These are phyloP conservation scores for Pseudocercospora musae DNA, from an alignment of 2,329 filamentous ascomycete genomes.

Conservation along the genomic window DNA sequence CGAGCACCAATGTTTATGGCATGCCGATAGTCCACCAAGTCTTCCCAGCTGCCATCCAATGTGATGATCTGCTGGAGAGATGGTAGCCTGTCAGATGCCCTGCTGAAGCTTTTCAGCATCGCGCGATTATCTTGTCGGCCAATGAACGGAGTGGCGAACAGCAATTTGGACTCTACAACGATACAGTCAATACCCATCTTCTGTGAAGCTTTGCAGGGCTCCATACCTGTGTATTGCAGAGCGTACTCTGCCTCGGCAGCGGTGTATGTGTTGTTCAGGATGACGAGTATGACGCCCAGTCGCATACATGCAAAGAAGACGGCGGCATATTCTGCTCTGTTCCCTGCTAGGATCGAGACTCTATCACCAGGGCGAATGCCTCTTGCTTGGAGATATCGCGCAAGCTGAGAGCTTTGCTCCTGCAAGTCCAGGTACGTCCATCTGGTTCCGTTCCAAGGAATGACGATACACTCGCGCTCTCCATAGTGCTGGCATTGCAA, in stretches of 20 bases:
- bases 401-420: slow-evolving; percentile 40
- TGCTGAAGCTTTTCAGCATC: slow-evolving; percentile 46
- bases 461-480: slow-evolving; percentile 65
- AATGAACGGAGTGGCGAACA: slow-evolving; percentile 70
- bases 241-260: slow-evolving; percentile 69
- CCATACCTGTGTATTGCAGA: slow-evolving; percentile 64
- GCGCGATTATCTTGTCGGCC: slow-evolving; percentile 62
- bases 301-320: slow-evolving; percentile 69
- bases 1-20: slow-evolving; percentile 44
- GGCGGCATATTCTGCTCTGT: slow-evolving; percentile 57
- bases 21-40: slow-evolving; percentile 25
- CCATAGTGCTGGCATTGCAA: slow-evolving; percentile 66
- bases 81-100: slow-evolving; percentile 15
- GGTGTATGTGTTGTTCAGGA: slow-evolving; percentile 80
- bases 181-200: not conserved
- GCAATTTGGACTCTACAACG: slow-evolving; percentile 55
- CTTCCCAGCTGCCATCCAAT: slow-evolving; percentile 23
- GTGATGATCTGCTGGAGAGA: slow-evolving; percentile 29
- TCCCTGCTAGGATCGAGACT: slow-evolving; percentile 69
- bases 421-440: slow-evolving; percentile 58
- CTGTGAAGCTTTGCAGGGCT: not conserved
- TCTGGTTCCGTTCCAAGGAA: slow-evolving; percentile 71
- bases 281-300: slow-evolving; percentile 57
- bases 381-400: slow-evolving; percentile 56
- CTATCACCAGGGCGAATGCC: slow-evolving; percentile 67